Evolutionary conservation across 257 asterid genomes (phyloP).

Genomic region (Solanum ahanhuiri): DNA sequence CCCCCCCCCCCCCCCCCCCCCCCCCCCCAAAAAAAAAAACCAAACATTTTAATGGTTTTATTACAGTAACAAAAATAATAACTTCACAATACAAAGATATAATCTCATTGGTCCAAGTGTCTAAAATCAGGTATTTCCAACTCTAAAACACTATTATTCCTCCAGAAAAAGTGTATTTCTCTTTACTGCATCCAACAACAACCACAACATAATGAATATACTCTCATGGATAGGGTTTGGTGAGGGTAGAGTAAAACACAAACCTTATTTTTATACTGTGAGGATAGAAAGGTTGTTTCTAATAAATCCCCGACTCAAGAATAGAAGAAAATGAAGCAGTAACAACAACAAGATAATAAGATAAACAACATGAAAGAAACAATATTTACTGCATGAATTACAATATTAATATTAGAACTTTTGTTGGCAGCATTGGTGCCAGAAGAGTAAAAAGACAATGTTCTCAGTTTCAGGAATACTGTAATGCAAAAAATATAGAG

Average conservation of each 20-base stretch:
- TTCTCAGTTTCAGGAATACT: slow-evolving; percentile 58
- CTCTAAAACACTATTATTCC: not conserved
- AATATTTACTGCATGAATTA: not conserved
- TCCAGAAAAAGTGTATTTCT: not conserved
- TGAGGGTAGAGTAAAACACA: too few relatives aligned
- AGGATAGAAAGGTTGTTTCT: not conserved
- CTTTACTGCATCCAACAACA: not conserved
- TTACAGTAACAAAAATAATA: not conserved
- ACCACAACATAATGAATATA: not conserved
- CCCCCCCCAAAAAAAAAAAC: too few relatives aligned
- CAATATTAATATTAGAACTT: not conserved
- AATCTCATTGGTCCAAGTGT: not conserved
- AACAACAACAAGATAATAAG: not conserved
- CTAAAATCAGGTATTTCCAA: not conserved
- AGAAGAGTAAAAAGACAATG: slow-evolving; percentile 55
- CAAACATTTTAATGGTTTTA: not conserved
- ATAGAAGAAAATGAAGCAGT: not conserved
- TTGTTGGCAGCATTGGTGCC: slow-evolving; percentile 72
- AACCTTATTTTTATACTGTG: not conserved
- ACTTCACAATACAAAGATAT: not conserved
- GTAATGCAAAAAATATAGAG: slow-evolving; percentile 41
- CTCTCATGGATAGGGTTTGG: too few relatives aligned
- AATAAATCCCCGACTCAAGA: too few relatives aligned
- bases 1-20: too few relatives aligned
- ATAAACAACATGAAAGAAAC: not conserved